A percentile compares a stretch with the other conserved stretches of the same genome.
These are phyloP conservation scores for Parmelia sp. DNA, from an alignment of 495 filamentous ascomycete species.

Conservation along the genomic window DNA sequence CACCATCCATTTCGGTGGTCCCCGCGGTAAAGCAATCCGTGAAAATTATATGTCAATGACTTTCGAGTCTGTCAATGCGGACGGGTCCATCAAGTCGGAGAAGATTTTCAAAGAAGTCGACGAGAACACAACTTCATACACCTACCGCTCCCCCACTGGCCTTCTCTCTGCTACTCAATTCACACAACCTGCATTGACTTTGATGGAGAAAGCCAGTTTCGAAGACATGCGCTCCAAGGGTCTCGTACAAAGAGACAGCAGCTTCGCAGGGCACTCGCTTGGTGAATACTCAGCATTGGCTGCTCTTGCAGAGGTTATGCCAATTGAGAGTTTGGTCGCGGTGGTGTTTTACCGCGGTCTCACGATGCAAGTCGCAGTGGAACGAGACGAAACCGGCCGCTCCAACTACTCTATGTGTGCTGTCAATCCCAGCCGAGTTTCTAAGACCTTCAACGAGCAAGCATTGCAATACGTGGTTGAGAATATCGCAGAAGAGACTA, in stretches of 20 bases:
- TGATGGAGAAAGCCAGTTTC: conserved; percentile 99
- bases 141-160: conserved; percentile 90
- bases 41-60: conserved; percentile 99
- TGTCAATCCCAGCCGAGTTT: conserved; percentile 95
- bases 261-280: conserved; percentile 94
- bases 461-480: conserved; percentile 92
- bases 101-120: conserved; percentile 98
- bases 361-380: conserved; percentile 99
- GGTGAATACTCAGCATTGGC: conserved; percentile 98
- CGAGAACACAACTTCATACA: conserved; percentile 88
- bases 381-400: conserved; percentile 84
- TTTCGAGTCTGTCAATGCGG: conserved; percentile 87
- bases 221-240: conserved; percentile 98
- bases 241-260: conserved; percentile 90
- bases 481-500: conserved; percentile 84
- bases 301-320: conserved; percentile 96
- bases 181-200: conserved; percentile 90
- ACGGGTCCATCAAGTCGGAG: conserved; percentile 91
- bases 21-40: conserved; percentile 92
- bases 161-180: conserved; percentile 97
- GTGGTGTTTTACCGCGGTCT: conserved; percentile 98
- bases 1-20: conserved; percentile 96
- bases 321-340: conserved; percentile 94
- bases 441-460: conserved; percentile 95
- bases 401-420: conserved; percentile 99